Evolutionary conservation across 768 basidiomycete genomes (phyloP), one percentile per base, ranked within the genome.

Genomic region (Amanita inopinata): DNA sequence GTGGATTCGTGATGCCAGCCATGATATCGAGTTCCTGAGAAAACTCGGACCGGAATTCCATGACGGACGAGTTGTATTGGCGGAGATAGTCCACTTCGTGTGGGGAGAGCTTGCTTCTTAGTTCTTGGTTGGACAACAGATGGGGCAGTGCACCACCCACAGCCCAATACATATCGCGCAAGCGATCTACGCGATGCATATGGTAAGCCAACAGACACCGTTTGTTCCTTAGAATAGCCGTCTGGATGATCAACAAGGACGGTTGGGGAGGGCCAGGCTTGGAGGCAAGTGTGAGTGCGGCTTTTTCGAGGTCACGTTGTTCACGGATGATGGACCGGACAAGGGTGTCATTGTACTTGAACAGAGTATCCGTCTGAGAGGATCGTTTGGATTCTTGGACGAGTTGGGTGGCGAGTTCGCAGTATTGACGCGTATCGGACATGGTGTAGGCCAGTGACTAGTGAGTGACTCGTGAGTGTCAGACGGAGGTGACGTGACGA

Each of bases 181-280:
- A 74, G 40, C 80, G 78, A 56, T 89, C 83, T 28, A 89, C 62
- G 43, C 94, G 76, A 63, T 92, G 89, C 18, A 76, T 65, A 61
- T 97, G 90, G 62, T 98, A 99, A 0, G 90, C 91, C 33, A 97
- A 76, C 3, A 98, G 71, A 58, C 89, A 91, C n/a, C 96, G 83
- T 60, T 94, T 96, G 70, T 98, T 96, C 48, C 92, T 78, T 30
- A 81, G 70, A 52, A 94, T 83, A 27, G 88, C 80, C 5, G 93
- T 87, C 61, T 94, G 89, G 57, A 86, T 80, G 54, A 97, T 76
- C 52, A 89, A 74, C 47, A 93, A 65, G 14, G 80, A 74, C 2
- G 77, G 75, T 14, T 76, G 72, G 38, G 78, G 64, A 27, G 65
- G 57, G 38, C 60, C 54, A 49, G 70, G 71, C 11, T 61, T 52